Base-by-base conservation (phyloP, 306 rosid species). In the Canavalia ensiformis region DNA sequence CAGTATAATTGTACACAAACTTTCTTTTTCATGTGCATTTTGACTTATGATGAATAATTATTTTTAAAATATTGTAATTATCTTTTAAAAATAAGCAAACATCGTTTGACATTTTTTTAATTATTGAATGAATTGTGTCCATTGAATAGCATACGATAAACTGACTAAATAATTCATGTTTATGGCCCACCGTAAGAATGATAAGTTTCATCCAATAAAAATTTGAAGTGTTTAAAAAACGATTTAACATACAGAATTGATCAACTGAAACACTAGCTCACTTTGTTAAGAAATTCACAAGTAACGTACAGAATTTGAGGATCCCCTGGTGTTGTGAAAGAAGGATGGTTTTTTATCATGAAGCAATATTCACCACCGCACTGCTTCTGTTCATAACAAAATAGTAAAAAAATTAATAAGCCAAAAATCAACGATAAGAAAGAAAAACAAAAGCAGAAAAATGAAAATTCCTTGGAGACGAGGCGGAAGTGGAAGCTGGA, bases 331-430 rank as follows among this genome's bases (percentile, higher is more conserved):
- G 30, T 75, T 49, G 66, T 46, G 57, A 75, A 90, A 47, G 90
- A 82, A 67, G 92, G 94, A 86, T 87, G 81, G 74, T 92, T 92
- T 77, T 77, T 86, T 34, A 94, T 89, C 78, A 80, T 62, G 75
- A 92, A 94, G 79, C 98, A 92, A 68, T 86, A 91, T 47, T 84
- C 87, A 28, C 87, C 92, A 5, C 93, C 94, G 72, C 96, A 92
- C 74, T 88, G 88, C 60, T 86, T 87, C 97, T 90, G 85, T 68
- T 8, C 66, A 60, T 1, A 47, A 54, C 29, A 72, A 65, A 83
- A 42, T 39, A 46, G 29, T 56, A 81, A 72, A 28, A 28, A 41
- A 11, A 35, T 0, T 0, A 29, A 45, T 71, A 76, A 75, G 35
- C 50, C 8, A 51, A 52, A 0, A 4, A 69, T 7, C 34, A 66